These are phyloP conservation scores for Aspergillus proliferans DNA, from an alignment of 2,329 filamentous ascomycete species.

Conservation along the genomic window DNA sequence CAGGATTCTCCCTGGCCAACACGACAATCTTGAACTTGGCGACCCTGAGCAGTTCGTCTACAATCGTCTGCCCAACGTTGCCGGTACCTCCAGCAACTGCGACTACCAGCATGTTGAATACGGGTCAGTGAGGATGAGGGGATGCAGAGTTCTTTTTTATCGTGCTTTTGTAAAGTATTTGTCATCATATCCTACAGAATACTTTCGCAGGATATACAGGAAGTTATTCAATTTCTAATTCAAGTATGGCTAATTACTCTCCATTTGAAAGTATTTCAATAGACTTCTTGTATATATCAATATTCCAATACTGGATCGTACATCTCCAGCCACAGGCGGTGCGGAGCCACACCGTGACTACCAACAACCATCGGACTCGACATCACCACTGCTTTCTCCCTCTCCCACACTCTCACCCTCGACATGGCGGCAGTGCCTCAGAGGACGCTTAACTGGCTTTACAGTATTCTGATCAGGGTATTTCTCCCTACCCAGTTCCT, in stretches of 20 bases:
- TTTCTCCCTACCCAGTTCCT: constrained; percentile 6
- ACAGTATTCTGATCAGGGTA: constrained; percentile 78
- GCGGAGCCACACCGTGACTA: constrained; percentile 3
- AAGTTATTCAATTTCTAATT: too few species aligned
- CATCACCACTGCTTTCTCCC: constrained; percentile 5
- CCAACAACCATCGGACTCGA: not conserved
- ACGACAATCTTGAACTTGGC: constrained; percentile 35
- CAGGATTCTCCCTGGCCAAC: constrained; percentile 25
- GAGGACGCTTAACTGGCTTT: constrained; percentile 90
- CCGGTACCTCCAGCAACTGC: constrained; percentile 37
- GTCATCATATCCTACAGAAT: too few species aligned
- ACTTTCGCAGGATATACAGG: too few species aligned
- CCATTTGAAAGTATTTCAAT: too few species aligned
- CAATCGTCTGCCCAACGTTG: constrained; percentile 41
- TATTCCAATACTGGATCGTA: too few species aligned
- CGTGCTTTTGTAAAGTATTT: not conserved
- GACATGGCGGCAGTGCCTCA: constrained; percentile 67
- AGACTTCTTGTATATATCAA: too few species aligned
- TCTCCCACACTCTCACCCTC: constrained; percentile 8
- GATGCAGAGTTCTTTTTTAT: not conserved
- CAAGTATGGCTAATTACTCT: too few species aligned
- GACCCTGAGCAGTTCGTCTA: constrained; percentile 36
- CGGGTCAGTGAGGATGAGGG: not conserved
- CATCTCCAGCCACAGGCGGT: not conserved
- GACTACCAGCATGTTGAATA: constrained; percentile 32